Conservation (phyloP, 345 rosid species). For the Aethionema arabicum region DNA sequence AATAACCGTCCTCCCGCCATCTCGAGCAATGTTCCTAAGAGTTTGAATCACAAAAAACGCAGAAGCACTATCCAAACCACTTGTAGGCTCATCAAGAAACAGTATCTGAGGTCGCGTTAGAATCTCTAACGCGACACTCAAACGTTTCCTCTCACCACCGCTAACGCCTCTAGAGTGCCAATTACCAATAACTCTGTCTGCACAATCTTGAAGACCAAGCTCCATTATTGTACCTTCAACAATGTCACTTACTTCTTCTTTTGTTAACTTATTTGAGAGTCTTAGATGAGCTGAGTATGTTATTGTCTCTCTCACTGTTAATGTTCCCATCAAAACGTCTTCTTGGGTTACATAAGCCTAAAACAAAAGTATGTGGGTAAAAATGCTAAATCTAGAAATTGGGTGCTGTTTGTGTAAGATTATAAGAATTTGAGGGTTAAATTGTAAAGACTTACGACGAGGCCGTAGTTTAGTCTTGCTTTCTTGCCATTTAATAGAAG, state of each 20-base stretch:
- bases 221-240: slow-evolving; percentile 73
- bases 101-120: slow-evolving; percentile 74
- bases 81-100: slow-evolving; percentile 90
- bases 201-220: slow-evolving; percentile 77
- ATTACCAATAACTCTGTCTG: slow-evolving; percentile 78
- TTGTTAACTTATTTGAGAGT: slow-evolving; percentile 50
- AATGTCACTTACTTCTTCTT: slow-evolving; percentile 47
- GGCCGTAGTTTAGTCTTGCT: slow-evolving; percentile 59
- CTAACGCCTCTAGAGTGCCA: slow-evolving; percentile 79
- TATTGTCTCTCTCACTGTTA: slow-evolving; percentile 88
- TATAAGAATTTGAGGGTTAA: neutral
- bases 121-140: slow-evolving; percentile 89
- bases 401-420: no score
- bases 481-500: slow-evolving; percentile 89
- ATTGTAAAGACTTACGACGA: slow-evolving; percentile 54
- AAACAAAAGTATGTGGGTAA: no score
- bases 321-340: slow-evolving; percentile 78
- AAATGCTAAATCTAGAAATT: no score
- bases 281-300: slow-evolving; percentile 75
- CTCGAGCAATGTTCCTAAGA: slow-evolving; percentile 55
- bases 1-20: slow-evolving; percentile 68
- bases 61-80: slow-evolving; percentile 90
- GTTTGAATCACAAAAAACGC: slow-evolving; percentile 73
- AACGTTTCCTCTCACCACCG: slow-evolving; percentile 88
- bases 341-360: slow-evolving; percentile 72